A percentile compares a stretch with the other conserved stretches of the same genome.
Evolutionary conservation across 1,284 basidiomycete species (phyloP).

Genomic region (Pascua sp.): DNA sequence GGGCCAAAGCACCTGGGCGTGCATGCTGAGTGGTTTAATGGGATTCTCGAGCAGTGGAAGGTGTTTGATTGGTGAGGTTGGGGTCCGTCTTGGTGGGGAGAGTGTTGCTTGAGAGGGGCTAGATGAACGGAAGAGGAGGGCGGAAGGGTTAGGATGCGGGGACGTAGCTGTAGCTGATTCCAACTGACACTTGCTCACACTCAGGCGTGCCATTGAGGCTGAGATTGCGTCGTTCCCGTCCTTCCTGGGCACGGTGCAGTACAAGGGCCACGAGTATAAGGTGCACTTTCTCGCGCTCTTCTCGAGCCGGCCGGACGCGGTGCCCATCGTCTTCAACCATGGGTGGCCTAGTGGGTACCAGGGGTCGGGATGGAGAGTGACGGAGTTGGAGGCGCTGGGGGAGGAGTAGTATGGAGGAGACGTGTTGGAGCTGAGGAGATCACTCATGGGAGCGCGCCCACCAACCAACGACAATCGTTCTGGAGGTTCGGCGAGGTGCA

Average conservation of each 20-base stretch:
- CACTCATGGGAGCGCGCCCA: no score
- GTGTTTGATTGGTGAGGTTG: slow-evolving; percentile 30
- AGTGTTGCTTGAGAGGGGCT: neutral
- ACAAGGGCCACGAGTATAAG: slow-evolving; percentile 17
- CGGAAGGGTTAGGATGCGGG: no score
- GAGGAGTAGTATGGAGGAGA: no score
- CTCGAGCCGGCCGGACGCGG: slow-evolving; percentile 30
- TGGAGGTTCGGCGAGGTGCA: no score
- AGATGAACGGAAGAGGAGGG: no score
- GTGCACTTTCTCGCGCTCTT: slow-evolving; percentile 42
- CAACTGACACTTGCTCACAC: no score
- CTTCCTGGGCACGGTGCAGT: slow-evolving; percentile 22
- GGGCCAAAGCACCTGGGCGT: slow-evolving; percentile 22
- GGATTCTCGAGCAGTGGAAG: slow-evolving; percentile 26
- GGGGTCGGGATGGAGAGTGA: no score
- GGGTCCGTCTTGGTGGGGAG: slow-evolving; percentile 30
- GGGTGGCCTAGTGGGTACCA: slow-evolving; percentile 39
- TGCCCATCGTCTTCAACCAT: slow-evolving; percentile 42
- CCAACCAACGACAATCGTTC: no score
- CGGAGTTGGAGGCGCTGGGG: no score
- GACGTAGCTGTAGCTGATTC: no score
- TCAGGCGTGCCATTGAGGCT: slow-evolving; percentile 29
- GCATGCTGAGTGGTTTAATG: slow-evolving; percentile 23
- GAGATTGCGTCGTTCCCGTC: slow-evolving; percentile 30
- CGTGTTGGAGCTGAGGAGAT: no score